Base-by-base conservation (phyloP, 2,329 filamentous ascomycete species). In the Talaromyces islandicus region DNA sequence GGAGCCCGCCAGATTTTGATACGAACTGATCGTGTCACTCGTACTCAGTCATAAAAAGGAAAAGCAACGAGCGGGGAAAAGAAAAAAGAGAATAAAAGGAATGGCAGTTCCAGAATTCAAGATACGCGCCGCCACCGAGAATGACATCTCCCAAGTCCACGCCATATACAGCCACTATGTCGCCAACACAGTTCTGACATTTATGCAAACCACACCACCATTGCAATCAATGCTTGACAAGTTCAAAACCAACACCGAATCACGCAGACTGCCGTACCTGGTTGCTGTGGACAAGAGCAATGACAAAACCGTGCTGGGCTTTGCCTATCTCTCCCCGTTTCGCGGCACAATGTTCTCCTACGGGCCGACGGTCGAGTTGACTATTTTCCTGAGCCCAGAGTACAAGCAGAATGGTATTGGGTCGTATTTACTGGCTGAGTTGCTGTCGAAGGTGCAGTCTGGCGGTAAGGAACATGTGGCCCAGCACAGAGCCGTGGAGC, bases 331-430 rank as follows among this genome's bases (percentile, higher is more conserved):
- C 27, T 70, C 69, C 6, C 69, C 70, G 2, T 78, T 75, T 58
- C 70, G 74, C 3, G 70, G 68, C 5, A 64, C 66, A 27, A 67
- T 74, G 65, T 63, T 71, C 21, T 72, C 72, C 1, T 78, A 78
- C 61, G 71, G 68, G 12, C 69, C 75, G 7, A 76, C 75, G 0
- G 75, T 76, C 9, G 76, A 78, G 61, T 64, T 78, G 7, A 70
- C 70, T 0, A 64, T 78, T 12, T 77, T 76, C 60, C 69, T 75
- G 53, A 73, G 74, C 60, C 73, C 70, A 1, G 68, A 71, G 0
- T 61, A 76, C 50, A 69, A 64, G 14, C 65, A 63, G 2, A 65
- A 63, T 19, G 70, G 72, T 3, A 65, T 77, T 32, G 76, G 76
- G 5, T 51, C 58, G 25, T 50, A 7, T 17, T 52, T 60, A 25